Evolutionary conservation across 768 basidiomycete species (phyloP).

Genomic region (Suillus alpinus): DNA sequence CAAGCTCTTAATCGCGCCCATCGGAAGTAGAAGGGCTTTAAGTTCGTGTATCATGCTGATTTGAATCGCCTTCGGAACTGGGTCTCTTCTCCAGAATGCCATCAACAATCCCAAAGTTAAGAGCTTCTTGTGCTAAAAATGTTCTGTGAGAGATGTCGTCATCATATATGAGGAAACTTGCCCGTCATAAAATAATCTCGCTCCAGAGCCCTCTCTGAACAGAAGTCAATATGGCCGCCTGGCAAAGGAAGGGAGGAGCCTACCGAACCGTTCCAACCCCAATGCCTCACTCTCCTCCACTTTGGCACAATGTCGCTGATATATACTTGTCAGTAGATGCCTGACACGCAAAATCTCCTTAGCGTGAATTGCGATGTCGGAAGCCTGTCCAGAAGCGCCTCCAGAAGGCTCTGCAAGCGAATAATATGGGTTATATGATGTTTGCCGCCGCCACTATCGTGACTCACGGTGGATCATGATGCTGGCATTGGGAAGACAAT

Average conservation of each 20-base stretch:
- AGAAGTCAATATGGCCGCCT: constrained; percentile 10
- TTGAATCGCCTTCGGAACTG: constrained; percentile 39
- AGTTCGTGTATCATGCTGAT: constrained; percentile 6
- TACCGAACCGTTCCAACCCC: constrained; percentile 78
- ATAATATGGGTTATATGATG: constrained; percentile 10
- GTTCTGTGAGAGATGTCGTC: constrained; percentile 17
- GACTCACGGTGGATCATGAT: constrained; percentile 97
- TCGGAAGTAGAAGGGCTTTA: constrained; percentile 7
- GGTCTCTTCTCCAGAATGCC: constrained; percentile 83
- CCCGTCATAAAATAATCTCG: constrained; percentile 96
- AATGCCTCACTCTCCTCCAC: constrained; percentile 60
- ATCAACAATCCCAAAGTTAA: constrained; percentile 91
- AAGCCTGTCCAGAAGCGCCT: constrained; percentile 92
- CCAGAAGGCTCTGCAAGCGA: constrained; percentile 81
- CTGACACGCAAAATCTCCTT: constrained; percentile 92
- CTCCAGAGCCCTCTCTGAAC: constrained; percentile 80
- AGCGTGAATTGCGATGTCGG: constrained; percentile 96
- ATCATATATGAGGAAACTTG: constrained; percentile 25
- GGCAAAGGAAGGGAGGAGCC: constrained; percentile 26
- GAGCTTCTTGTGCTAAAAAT: constrained; percentile 74
- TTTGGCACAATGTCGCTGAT: constrained; percentile 80
- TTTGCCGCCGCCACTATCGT: neutral
- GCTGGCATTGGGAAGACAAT: constrained; percentile 88
- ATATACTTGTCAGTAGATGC: constrained; percentile 80
- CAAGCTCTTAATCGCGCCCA: neutral